Evolutionary conservation across 1,284 basidiomycete species (phyloP).

Genomic region (Polyporus tsugae): DNA sequence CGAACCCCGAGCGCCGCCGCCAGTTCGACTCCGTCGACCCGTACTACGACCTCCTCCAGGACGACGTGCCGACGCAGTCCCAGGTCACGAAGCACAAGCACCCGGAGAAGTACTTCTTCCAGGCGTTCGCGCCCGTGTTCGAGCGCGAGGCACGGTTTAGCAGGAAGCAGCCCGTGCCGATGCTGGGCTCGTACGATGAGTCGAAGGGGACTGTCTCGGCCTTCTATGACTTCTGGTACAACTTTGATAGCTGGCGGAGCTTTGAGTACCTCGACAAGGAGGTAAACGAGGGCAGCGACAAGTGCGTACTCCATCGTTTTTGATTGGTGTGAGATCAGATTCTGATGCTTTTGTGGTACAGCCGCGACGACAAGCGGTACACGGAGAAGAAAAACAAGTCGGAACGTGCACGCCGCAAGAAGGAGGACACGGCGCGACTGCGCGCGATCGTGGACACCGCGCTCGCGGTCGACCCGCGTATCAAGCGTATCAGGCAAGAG

Average conservation of each 20-base stretch:
- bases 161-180: constrained; percentile 86
- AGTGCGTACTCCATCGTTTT: constrained; percentile 54
- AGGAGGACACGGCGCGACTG: constrained; percentile 95
- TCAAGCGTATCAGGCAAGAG: constrained; percentile 97
- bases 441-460: constrained; percentile 90
- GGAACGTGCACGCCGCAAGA: constrained; percentile 95
- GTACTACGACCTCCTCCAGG: constrained; percentile 75
- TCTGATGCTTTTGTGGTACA: constrained; percentile 39
- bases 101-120: constrained; percentile 70
- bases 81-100: constrained; percentile 67
- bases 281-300: constrained; percentile 97
- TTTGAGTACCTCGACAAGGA: constrained; percentile 99
- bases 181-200: constrained; percentile 78
- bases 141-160: constrained; percentile 94
- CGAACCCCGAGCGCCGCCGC: constrained; percentile 86
- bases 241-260: constrained; percentile 98
- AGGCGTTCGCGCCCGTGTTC: constrained; percentile 80
- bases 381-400: constrained; percentile 99
- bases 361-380: constrained; percentile 98
- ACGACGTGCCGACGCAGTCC: constrained; percentile 76
- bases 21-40: constrained; percentile 99
- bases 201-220: constrained; percentile 87
- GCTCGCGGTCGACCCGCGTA: constrained; percentile 90
- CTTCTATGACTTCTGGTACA: constrained; percentile 99
- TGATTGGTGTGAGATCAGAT: background rate